These are phyloP conservation scores for Pelargonium australe DNA, from an alignment of 441 rosid species.

Conservation along the genomic window DNA sequence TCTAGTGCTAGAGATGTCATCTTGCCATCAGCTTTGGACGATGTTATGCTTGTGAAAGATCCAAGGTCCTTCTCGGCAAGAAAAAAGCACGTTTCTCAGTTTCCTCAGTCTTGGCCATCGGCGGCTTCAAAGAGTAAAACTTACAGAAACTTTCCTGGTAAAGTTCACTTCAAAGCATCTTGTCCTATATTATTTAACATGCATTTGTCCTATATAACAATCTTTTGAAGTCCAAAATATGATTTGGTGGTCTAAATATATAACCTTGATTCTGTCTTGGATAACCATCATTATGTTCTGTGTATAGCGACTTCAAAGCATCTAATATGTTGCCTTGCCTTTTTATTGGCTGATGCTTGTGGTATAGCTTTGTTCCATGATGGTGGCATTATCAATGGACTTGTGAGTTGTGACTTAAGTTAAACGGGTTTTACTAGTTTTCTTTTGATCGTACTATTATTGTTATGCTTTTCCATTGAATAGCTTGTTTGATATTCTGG, in stretches of 20 bases:
- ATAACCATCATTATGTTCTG: too few relatives aligned
- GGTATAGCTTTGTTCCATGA: not conserved
- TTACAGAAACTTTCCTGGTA: slow-evolving; percentile 62
- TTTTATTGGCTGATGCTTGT: not conserved
- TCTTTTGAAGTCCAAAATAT: not conserved
- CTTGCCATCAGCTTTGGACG: slow-evolving; percentile 49
- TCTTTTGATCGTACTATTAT: not conserved
- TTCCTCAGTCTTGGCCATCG: slow-evolving; percentile 67
- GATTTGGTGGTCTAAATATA: too few relatives aligned
- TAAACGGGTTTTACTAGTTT: not conserved
- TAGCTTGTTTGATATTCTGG: not conserved
- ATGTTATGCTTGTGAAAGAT: slow-evolving; percentile 60
- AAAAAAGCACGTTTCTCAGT: slow-evolving; percentile 43
- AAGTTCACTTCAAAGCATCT: slow-evolving; percentile 12
- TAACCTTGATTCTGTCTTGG: too few relatives aligned
- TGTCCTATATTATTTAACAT: not conserved
- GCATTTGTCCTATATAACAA: slow-evolving; percentile 11
- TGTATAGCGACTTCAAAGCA: not conserved
- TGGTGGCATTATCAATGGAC: not conserved
- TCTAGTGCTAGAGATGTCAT: slow-evolving; percentile 22
- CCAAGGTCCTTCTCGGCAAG: slow-evolving; percentile 55
- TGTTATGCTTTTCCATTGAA: not conserved
- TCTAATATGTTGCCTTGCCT: not conserved
- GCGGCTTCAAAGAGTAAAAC: slow-evolving; percentile 52
- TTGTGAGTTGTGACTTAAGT: not conserved